Percentiles rank a stretch among this genome's conserved stretches.
These are phyloP conservation scores for Chenopodium berlandieri DNA, from an alignment of 148 eudicot species.

Conservation along the genomic window DNA sequence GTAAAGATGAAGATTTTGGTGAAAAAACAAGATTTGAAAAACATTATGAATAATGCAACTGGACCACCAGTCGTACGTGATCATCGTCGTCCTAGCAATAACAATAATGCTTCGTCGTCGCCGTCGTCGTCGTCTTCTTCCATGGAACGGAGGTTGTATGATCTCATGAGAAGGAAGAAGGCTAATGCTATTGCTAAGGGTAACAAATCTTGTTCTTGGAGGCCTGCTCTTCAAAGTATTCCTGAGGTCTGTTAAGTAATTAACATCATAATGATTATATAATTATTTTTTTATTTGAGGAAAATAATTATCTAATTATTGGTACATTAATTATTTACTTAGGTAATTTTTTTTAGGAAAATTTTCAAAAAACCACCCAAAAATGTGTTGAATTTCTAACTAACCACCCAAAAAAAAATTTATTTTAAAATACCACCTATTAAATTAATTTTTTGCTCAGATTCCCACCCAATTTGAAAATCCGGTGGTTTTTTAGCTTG, in stretches of 20 bases:
- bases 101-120: background rate
- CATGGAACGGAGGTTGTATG: conserved; percentile 39
- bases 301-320: background rate
- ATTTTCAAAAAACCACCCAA: no score
- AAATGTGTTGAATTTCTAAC: no score
- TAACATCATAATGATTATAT: background rate
- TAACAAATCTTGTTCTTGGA: conserved; percentile 39
- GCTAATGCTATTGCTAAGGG: conserved; percentile 11
- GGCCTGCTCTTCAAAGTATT: conserved; percentile 68
- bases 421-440: no score
- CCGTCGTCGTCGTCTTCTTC: conserved; percentile 3
- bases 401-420: no score
- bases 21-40: conserved; percentile 49
- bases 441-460: no score
- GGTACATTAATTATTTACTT: background rate
- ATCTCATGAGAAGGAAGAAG: conserved; percentile 43
- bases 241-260: conserved; percentile 36
- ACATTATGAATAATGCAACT: conserved; percentile 28
- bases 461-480: no score
- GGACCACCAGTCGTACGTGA: background rate
- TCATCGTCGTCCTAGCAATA: background rate
- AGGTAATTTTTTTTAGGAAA: background rate
- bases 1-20: conserved; percentile 55
- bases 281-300: background rate
- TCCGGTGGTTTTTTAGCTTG: no score